Percentiles rank a stretch among this genome's conserved stretches.
Conservation (phyloP, 2,329 filamentous ascomycete species). For the Cordyceps fumosorosea region DNA sequence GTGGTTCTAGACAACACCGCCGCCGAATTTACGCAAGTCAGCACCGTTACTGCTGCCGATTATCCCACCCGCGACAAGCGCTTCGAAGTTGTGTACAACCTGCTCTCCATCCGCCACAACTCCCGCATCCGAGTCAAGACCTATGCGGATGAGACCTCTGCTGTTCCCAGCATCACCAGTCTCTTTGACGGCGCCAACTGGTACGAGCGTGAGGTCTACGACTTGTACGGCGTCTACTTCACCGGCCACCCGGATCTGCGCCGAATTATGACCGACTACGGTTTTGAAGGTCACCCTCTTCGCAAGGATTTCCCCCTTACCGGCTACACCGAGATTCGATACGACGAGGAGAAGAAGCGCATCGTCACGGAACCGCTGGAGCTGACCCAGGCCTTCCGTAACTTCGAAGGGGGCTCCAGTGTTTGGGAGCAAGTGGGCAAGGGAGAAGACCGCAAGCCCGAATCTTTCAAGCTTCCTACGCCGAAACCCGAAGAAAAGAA, state of each 20-base stretch:
- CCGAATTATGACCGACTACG: conserved; percentile 98
- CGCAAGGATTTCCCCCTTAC: conserved; percentile 98
- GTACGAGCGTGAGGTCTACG: conserved; percentile 98
- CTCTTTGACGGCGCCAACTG: conserved; percentile 96
- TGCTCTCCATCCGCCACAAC: conserved; percentile 94
- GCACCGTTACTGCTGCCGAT: conserved; percentile 89
- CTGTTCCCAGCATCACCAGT: conserved; percentile 78
- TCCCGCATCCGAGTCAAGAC: conserved; percentile 96
- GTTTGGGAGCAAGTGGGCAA: conserved; percentile 60
- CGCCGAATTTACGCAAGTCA: conserved; percentile 91
- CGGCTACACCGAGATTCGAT: conserved; percentile 95
- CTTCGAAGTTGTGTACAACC: conserved; percentile 97
- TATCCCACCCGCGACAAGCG: conserved; percentile 92
- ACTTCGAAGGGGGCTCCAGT: conserved; percentile 85
- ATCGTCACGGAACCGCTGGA: conserved; percentile 97
- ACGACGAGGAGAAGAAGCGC: conserved; percentile 99
- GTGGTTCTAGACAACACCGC: conserved; percentile 71
- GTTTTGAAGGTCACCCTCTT: conserved; percentile 94
- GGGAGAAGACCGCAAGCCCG: conserved; percentile 73
- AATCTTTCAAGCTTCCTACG: conserved; percentile 87
- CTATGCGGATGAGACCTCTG: conserved; percentile 91
- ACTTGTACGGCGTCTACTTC: conserved; percentile 97
- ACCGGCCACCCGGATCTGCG: conserved; percentile 88
- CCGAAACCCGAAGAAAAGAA: conserved; percentile 91
- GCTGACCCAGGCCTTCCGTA: conserved; percentile 95